A percentile compares a stretch with the other conserved stretches of the same genome.
These are phyloP conservation scores for Rhododendron ovatum DNA, from an alignment of 148 eudicot species.

Conservation along the genomic window DNA sequence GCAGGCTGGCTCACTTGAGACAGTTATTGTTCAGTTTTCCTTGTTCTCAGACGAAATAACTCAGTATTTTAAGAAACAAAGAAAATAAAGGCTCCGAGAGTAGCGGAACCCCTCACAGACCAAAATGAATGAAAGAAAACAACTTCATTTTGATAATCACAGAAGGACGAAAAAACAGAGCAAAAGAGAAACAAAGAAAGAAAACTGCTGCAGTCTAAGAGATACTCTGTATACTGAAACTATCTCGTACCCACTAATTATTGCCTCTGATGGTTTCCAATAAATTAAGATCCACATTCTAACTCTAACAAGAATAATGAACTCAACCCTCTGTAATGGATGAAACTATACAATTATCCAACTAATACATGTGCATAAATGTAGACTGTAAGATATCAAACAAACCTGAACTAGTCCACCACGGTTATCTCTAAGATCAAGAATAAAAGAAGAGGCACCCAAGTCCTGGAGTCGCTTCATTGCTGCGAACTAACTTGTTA, in stretches of 20 bases:
- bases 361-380: background rate
- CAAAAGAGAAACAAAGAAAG: background rate
- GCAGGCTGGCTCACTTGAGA: background rate
- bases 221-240: background rate
- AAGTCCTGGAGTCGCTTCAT: conserved; percentile 76
- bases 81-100: background rate
- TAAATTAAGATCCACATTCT: background rate
- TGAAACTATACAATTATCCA: background rate
- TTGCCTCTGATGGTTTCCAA: background rate
- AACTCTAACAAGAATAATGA: background rate
- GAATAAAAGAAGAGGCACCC: conserved; percentile 80
- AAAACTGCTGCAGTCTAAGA: background rate
- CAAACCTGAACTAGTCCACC: conserved; percentile 96
- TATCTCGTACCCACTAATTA: background rate
- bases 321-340: background rate
- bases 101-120: background rate
- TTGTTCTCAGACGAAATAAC: background rate
- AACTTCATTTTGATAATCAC: background rate
- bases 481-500: conserved; percentile 42
- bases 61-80: background rate
- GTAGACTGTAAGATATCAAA: conserved; percentile 2
- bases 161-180: background rate
- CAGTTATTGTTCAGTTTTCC: background rate
- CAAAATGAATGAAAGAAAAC: conserved; percentile 2
- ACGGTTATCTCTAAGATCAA: conserved; percentile 86